Evolutionary conservation across 176 grass and related monocot species (phyloP), one percentile per base, ranked within the genome.

Genomic region (Hsuehochloa calcarea): DNA sequence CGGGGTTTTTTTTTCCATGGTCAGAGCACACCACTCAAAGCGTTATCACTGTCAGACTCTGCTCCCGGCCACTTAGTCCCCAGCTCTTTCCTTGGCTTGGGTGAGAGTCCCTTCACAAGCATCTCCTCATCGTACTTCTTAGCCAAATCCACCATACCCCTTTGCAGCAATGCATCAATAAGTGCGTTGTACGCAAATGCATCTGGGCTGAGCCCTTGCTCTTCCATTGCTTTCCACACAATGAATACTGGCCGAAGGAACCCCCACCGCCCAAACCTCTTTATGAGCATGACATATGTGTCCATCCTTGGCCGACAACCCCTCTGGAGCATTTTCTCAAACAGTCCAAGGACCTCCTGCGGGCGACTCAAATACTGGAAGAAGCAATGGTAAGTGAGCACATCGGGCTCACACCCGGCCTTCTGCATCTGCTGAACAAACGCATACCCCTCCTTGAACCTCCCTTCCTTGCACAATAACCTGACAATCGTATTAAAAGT

Each of bases 261-360:
- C 11, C 96, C 96, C 93, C 93, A 95, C 12, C 91, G 84, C n/a
- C 96, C 93, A 43, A 98, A 95, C 63, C 92, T 95, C 85, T 93
- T 98, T 3, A 98, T 98, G 38, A 98, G 80, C 91, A 98, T 95
- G 11, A 95, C 91, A 81, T 98, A 95, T 11, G 96, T 98, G 26
- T 98, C 96, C 93, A 95, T 98, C 78, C 88, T 95, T 1, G 93
- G 96, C 50, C 52, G 81, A 73, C 88, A 90, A 51, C 87, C 91
- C 39, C 87, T 83, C 80, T 78, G 37, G 41, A 90, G 77, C 91
- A 98, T 98, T 89, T 91, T 91, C 67, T 95, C 93, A 83, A 93
- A 98, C 83, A 98, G 86, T n/a, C 55, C 68, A 16, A 94, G 85
- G 72, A 98, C 91, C 84, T 95, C 93, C 78, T 94, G 89, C 2